These are phyloP conservation scores for Paxillus involutus DNA, from an alignment of 768 basidiomycete genomes.

Conservation along the genomic window DNA sequence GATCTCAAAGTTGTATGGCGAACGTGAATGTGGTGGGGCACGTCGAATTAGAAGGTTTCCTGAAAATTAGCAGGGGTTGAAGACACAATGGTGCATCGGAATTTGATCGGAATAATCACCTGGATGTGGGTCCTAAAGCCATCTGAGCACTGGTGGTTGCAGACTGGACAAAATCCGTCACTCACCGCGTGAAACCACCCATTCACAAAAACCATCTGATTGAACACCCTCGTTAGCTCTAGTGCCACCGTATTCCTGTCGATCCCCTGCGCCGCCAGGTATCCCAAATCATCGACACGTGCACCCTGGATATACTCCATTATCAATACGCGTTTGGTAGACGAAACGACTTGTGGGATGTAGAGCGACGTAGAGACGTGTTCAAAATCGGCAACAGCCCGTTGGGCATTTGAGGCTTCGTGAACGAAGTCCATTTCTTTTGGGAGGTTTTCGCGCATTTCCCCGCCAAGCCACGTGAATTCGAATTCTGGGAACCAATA, in stretches of 20 bases:
- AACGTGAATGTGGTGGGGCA: constrained; percentile 56
- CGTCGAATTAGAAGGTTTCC: constrained; percentile 93
- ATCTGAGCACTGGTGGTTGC: constrained; percentile 9
- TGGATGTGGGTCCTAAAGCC: constrained; percentile 78
- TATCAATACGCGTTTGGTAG: constrained; percentile 81
- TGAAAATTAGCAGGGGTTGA: constrained; percentile 14
- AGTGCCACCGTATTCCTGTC: constrained; percentile 93
- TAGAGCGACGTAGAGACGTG: constrained; percentile 77
- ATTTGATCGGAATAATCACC: constrained; percentile 39
- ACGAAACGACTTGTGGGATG: constrained; percentile 79
- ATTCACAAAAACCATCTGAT: constrained; percentile 93
- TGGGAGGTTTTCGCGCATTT: constrained; percentile 91
- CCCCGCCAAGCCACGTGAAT: constrained; percentile 89
- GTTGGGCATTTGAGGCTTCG: constrained; percentile 84
- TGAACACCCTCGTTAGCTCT: constrained; percentile 89
- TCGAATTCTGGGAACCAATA: constrained; percentile 95
- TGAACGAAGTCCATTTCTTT: constrained; percentile 94
- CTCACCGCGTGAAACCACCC: constrained; percentile 86
- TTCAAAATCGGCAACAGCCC: constrained; percentile 68
- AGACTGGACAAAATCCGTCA: constrained; percentile 6
- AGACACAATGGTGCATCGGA: constrained; percentile 4
- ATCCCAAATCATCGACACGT: constrained; percentile 84
- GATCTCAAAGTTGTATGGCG: constrained; percentile 95
- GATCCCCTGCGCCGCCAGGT: constrained; percentile 77
- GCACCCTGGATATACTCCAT: constrained; percentile 96